These are phyloP conservation scores for Monosporascus sp. DNA, from an alignment of 2,329 filamentous ascomycete species.

Conservation along the genomic window DNA sequence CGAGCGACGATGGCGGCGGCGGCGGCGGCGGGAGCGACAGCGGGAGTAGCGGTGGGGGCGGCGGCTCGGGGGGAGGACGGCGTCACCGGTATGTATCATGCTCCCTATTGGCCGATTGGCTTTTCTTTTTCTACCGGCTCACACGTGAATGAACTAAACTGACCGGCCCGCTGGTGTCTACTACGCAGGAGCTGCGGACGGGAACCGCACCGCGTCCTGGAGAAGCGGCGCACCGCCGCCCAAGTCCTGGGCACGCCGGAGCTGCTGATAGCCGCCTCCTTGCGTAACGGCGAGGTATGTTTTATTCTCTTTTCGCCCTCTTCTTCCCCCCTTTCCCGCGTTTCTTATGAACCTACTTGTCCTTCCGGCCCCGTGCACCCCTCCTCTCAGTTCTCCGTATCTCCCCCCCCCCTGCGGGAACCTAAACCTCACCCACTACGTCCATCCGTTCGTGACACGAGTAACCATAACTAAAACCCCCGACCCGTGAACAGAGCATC, in stretches of 20 bases:
- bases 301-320: background rate
- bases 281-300: slow-evolving; percentile 50
- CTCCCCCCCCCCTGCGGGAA: no score
- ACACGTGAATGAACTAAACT: background rate
- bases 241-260: slow-evolving; percentile 54
- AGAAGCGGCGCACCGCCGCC: slow-evolving; percentile 45
- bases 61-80: slow-evolving; percentile 11
- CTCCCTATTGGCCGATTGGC: background rate
- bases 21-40: slow-evolving; percentile 11
- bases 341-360: background rate
- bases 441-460: background rate
- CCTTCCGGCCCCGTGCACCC: background rate
- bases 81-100: slow-evolving; percentile 5
- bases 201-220: slow-evolving; percentile 38
- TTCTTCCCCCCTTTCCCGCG: background rate
- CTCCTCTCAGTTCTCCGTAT: background rate
- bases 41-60: slow-evolving; percentile 9
- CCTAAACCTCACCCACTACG: background rate
- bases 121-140: background rate
- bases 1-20: slow-evolving; percentile 26
- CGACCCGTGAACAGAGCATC: slow-evolving; percentile 40
- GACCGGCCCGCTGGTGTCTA: background rate
- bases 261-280: slow-evolving; percentile 54
- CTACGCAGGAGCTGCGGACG: slow-evolving; percentile 8
- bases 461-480: background rate